phyloP scores from a whole-genome alignment of 371 early-diverging fungal genomes.

The Catenaria anguillulae region DNA sequence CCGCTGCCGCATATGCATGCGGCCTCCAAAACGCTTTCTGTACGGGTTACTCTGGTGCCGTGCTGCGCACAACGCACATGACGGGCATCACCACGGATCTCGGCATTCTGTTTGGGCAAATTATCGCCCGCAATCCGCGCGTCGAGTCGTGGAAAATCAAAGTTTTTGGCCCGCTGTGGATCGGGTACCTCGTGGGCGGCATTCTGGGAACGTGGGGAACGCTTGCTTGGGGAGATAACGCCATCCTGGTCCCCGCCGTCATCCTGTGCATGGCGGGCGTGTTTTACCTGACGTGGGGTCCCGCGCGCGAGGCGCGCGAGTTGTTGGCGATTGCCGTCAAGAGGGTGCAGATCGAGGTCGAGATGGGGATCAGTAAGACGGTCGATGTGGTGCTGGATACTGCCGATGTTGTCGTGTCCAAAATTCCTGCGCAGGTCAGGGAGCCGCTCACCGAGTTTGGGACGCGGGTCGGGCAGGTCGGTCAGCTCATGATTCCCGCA shows the following conservation, averaged over 20 bases:
- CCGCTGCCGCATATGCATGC: slow-evolving; percentile 34
- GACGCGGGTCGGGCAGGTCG: no score
- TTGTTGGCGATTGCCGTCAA: slow-evolving; percentile 1
- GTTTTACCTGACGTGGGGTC: slow-evolving; percentile 9
- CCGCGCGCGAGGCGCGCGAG: slow-evolving; percentile 6
- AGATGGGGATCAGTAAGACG: not conserved
- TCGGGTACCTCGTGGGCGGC: slow-evolving; percentile 23
- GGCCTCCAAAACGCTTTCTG: slow-evolving; percentile 35
- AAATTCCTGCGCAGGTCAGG: no score
- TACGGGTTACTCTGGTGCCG: slow-evolving; percentile 30
- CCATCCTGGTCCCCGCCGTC: not conserved
- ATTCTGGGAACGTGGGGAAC: slow-evolving; percentile 5
- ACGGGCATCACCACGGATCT: slow-evolving; percentile 33
- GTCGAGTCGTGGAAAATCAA: slow-evolving; percentile 31
- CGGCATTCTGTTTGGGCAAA: slow-evolving; percentile 34
- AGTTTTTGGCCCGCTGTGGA: slow-evolving; percentile 24
- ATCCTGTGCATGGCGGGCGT: not conserved
- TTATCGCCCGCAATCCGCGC: slow-evolving; percentile 19
- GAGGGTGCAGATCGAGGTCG: slow-evolving; percentile 8
- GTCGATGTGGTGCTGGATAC: not conserved
- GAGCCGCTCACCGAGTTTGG: no score
- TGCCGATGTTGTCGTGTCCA: not conserved
- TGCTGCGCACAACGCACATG: slow-evolving; percentile 37
- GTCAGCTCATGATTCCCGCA: no score
- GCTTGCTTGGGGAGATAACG: not conserved